Evolutionary conservation across 495 filamentous ascomycete genomes (phyloP), one percentile per base, ranked within the genome.

Genomic region (Talaromyces borbonicus): DNA sequence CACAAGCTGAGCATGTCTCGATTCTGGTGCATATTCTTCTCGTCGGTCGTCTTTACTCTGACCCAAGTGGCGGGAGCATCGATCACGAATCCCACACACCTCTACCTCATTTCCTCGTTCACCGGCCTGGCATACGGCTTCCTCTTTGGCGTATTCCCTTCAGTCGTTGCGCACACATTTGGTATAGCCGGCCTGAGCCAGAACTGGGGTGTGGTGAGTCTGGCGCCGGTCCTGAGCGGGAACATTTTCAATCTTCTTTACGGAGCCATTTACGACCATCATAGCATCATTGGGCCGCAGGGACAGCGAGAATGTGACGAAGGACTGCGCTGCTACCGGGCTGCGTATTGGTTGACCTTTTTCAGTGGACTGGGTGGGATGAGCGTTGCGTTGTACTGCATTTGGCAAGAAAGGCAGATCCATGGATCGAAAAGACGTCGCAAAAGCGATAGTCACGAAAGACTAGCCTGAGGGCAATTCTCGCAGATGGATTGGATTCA

Each of bases 131-230:
- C 80, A 4, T 98, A 98, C 65, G 92, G 92, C 0, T 87, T 95
- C 54, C 73, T 97, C 2, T 97, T 96, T 57, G 92, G 93, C 53
- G 88, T 94, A 43, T 95, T 85, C 66, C 93, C 92, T 7, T 85
- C 93, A 1, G 78, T 98, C 39, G 83, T 89, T 3, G 85, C 90
- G 9, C 90, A 97, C 56, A 80, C 84, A 2, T 98, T 98, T 59
- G 92, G 93, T 22, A 80, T 95, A 29, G 71, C 78, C 49, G 90
- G 92, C n/a, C 70, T 98, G 15, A 83, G 77, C 52, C 83, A 86
- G 60, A 94, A 94, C 62, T 98, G 90, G 87, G 92, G 92, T 25
- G 82, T 80, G 52, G 95, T 98, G 84, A 96, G 85, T 0, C 66
- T 97, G 14, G 78, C 83, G 9, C 88, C 90, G 0, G 83, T 94